Conservation (phyloP, 192 early-diverging fungal species). For the Coemansia sp. region DNA sequence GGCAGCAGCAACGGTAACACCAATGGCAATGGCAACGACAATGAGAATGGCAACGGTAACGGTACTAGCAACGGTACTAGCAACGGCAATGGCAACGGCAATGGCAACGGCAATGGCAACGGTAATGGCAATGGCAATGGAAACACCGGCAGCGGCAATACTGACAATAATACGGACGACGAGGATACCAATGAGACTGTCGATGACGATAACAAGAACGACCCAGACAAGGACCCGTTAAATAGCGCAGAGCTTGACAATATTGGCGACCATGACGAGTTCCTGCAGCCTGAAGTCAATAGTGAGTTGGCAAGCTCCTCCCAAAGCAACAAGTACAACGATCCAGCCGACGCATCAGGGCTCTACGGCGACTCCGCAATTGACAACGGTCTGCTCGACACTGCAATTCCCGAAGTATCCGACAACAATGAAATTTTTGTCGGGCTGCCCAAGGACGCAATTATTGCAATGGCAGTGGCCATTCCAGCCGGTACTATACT, state of each 20-base stretch:
- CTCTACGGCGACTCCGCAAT: not conserved
- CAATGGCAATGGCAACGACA: not conserved
- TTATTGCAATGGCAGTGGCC: constrained; percentile 23
- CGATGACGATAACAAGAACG: too few relatives aligned
- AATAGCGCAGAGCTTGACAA: too few relatives aligned
- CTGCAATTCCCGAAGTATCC: not conserved
- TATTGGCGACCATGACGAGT: too few relatives aligned
- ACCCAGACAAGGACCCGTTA: too few relatives aligned
- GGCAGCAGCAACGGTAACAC: not conserved
- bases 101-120: not conserved
- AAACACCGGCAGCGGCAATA: too few relatives aligned
- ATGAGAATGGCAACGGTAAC: not conserved
- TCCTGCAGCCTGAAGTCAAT: not conserved
- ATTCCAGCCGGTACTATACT: constrained; percentile 16
- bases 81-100: not conserved
- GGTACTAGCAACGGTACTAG: not conserved
- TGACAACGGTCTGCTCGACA: not conserved
- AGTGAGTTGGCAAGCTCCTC: not conserved
- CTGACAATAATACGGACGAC: too few relatives aligned
- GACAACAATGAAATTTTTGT: not conserved
- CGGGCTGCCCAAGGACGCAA: constrained; percentile 13
- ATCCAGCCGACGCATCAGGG: not conserved
- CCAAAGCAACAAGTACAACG: not conserved
- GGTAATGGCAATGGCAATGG: not conserved
- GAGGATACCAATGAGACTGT: too few relatives aligned